A percentile compares a stretch with the other conserved stretches of the same genome.
phyloP scores from a whole-genome alignment of 305 asterid species.

The Solanum chacoense region DNA sequence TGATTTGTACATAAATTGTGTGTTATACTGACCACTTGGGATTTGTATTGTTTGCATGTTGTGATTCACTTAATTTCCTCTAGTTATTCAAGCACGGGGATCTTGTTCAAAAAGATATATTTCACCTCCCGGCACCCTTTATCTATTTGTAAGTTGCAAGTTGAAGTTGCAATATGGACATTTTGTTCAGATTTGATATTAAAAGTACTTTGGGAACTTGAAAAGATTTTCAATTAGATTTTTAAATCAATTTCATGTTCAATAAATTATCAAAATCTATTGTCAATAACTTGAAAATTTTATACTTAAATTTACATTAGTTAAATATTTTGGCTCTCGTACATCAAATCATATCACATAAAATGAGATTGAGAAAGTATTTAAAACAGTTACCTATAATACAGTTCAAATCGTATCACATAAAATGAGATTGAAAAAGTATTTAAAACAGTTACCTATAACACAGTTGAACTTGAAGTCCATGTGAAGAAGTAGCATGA shows the following conservation, averaged over 20 bases:
- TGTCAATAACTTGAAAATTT: not conserved
- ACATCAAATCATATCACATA: not conserved
- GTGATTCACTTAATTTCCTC: not conserved
- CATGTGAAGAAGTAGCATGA: not conserved
- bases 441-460: not conserved
- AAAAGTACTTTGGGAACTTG: not conserved
- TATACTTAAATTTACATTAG: not conserved
- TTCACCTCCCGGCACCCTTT: not conserved
- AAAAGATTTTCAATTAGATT: too few relatives aligned
- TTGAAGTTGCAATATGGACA: not conserved
- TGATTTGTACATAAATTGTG: not conserved
- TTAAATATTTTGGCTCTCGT: not conserved
- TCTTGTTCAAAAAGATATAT: not conserved
- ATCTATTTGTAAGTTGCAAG: not conserved
- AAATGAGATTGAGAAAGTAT: not conserved
- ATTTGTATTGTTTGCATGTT: not conserved
- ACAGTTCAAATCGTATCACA: not conserved
- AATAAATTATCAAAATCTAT: not conserved
- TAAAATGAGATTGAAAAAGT: not conserved
- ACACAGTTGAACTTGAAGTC: not conserved
- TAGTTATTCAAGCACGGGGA: too few relatives aligned
- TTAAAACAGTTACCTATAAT: not conserved
- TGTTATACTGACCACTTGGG: not conserved
- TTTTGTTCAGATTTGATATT: not conserved
- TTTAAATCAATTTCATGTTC: not conserved